Base-by-base conservation (phyloP, 495 filamentous ascomycete genomes). In the Trichoderma parareesei region DNA sequence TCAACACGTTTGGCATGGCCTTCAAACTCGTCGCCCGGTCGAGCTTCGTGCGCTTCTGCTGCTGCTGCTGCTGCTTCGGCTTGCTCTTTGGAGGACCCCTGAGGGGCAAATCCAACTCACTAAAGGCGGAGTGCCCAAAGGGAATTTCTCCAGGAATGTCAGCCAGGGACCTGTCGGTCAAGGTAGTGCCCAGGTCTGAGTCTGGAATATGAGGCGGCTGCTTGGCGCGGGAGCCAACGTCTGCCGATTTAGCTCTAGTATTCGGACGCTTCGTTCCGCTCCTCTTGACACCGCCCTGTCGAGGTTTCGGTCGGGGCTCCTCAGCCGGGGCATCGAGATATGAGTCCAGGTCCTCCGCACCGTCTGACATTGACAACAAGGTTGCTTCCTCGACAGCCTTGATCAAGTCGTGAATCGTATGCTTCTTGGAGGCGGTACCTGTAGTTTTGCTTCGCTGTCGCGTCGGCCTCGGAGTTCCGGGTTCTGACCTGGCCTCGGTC, bases 91-190 rank as follows among this genome's bases (percentile, higher is more conserved):
- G 72, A 65, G 74, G 81, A 66, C 74, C 76, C 68, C 67, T 81
- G 67, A 73, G 73, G 64, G 77, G 77, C 8, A 81, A 69, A 61
- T 79, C 87, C 70, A 76, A 81, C 72, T 78, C 81, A 66, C 79
- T 86, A 66, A 83, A 84, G 74, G 88, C 81, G 33, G 82, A 84
- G 59, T 77, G 81, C 13, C 82, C 82, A 64, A 84, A 75, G 1
- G 81, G 82, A 44, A 85, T 83, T 43, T 85, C 82, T 9, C 78
- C 79, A 0, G 82, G 82, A 44, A 85, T 83, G 48, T 85, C 82
- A 9, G 78, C 79, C 18, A 84, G 66, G 1, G 79, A 77, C 65
- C 82, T 79, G 18, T 71, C 75, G n/a, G 71, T 64, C n/a, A 74
- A 67, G n/a, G 73, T 78, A 5, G 78, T 78, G 5, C 74, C 75